Evolutionary conservation across 176 grass and related monocot species (phyloP), one percentile per base, ranked within the genome.

Genomic region (Carex littledalei): DNA sequence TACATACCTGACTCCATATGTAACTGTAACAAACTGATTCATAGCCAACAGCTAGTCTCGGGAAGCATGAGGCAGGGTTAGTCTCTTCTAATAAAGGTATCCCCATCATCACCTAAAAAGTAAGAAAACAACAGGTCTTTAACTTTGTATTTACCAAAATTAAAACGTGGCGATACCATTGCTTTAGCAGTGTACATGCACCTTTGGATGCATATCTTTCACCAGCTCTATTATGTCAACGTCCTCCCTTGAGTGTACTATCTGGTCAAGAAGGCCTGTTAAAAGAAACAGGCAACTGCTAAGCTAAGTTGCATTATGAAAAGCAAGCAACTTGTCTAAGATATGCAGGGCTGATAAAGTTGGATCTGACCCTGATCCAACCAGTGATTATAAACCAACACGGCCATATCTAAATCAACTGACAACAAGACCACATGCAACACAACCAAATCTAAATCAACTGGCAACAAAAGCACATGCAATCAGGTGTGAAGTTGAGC

Each of bases 21-120:
- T 95, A 95, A 88, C 89, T 99, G 78, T 99, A 99, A 88, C 96
- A 95, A 70, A 92, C 80, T 24, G 93, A 90, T 58, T 95, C 96
- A 87, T 95, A 95, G 45, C 96, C 96, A 81, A 94, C 41, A 65
- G 81, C 91, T 54, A 99, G 84, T 88, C 87, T 93, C 18, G 96
- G 85, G 84, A 95, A 99, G 39, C 88, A 92, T 82, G 96, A 94
- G 63, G 90, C 93, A 86, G 96, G 93, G 78, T 88, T 99, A 60
- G 90, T 92, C 39, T 93, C 96, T 88, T 99, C 96, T 86, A 99
- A 87, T 84, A 94, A 92, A 77, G 96, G 96, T 84, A 95, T 88
- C 6, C 96, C 90, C 73, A 93, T 67, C 91, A 99, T 94, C 86
- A 95, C 89, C 96, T 99, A 67, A 21, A 84, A 87, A 80, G 4